These are phyloP conservation scores for Aureobasidium uvarum DNA, from an alignment of 2,329 filamentous ascomycete species.

Conservation along the genomic window DNA sequence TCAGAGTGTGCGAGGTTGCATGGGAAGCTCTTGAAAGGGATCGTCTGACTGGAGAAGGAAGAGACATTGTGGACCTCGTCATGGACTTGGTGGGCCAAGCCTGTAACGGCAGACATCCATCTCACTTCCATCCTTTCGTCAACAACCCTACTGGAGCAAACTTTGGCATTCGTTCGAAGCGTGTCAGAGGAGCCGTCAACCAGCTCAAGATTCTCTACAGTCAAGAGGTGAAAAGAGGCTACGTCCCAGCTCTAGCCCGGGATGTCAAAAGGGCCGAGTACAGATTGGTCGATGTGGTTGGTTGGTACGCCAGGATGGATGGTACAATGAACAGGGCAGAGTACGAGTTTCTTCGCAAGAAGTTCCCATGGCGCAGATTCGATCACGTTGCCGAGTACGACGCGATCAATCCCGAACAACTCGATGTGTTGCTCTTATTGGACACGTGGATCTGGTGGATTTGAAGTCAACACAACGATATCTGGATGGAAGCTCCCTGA, in stretches of 20 bases:
- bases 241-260: neutral
- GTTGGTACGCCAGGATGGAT: neutral
- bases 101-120: neutral
- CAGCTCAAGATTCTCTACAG: neutral
- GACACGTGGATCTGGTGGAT: neutral
- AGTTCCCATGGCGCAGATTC: constrained; percentile 1
- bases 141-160: constrained; percentile 9
- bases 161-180: constrained; percentile 2
- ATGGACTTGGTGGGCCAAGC: neutral
- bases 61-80: constrained; percentile 21
- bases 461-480: neutral
- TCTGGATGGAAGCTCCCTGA: neutral
- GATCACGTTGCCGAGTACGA: constrained; percentile 2
- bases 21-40: constrained; percentile 8
- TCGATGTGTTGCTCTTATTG: constrained; percentile 8
- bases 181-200: neutral
- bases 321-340: constrained; percentile 6
- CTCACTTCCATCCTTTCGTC: constrained; percentile 4
- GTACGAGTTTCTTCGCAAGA: neutral
- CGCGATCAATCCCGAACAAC: neutral
- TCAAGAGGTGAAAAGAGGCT: neutral
- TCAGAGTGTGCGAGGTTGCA: neutral
- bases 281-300: neutral
- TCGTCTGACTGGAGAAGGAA: neutral
- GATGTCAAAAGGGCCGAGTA: constrained; percentile 16